phyloP scores from a whole-genome alignment of 768 basidiomycete genomes.

The Rhizopogon vesiculosus region DNA sequence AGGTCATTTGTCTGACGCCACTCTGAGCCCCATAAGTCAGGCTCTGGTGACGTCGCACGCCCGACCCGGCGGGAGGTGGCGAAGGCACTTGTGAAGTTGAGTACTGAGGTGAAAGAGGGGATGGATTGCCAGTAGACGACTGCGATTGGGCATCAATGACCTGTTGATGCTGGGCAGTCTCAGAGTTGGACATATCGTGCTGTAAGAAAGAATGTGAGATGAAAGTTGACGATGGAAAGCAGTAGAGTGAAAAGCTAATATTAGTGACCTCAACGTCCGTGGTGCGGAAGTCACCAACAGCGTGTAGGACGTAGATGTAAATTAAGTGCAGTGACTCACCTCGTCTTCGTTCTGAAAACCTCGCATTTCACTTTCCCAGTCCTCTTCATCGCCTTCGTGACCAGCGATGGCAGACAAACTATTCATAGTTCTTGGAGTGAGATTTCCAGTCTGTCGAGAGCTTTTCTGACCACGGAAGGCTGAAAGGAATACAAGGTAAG shows the following conservation, averaged over 20 bases:
- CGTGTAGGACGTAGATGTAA: slow-evolving; percentile 2
- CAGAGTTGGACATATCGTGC: slow-evolving; percentile 17
- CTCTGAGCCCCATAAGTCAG: slow-evolving; percentile 65
- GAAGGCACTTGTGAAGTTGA: slow-evolving; percentile 50
- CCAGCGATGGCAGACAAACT: slow-evolving; percentile 83
- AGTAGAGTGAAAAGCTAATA: slow-evolving; percentile 7
- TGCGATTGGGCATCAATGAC: slow-evolving; percentile 45
- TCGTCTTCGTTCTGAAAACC: slow-evolving; percentile 62
- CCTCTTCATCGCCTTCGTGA: slow-evolving; percentile 84
- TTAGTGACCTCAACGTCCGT: slow-evolving; percentile 1
- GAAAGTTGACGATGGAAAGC: slow-evolving; percentile 10
- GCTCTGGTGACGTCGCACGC: slow-evolving; percentile 76
- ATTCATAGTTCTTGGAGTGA: slow-evolving; percentile 72
- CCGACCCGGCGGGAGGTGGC: slow-evolving; percentile 64
- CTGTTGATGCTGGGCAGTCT: slow-evolving; percentile 39
- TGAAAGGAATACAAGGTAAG: slow-evolving; percentile 19
- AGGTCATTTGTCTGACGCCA: slow-evolving; percentile 42
- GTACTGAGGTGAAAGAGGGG: slow-evolving; percentile 66
- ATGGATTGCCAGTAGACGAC: slow-evolving; percentile 31
- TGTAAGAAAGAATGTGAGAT: slow-evolving; percentile 15
- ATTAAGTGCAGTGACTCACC: slow-evolving; percentile 33
- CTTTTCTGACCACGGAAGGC: slow-evolving; percentile 45
- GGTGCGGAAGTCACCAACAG: neutral
- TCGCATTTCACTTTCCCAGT: slow-evolving; percentile 71
- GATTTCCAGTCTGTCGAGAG: slow-evolving; percentile 50